Base-by-base conservation (phyloP, 176 grass and related monocot genomes). In the Oryza officinalis region DNA sequence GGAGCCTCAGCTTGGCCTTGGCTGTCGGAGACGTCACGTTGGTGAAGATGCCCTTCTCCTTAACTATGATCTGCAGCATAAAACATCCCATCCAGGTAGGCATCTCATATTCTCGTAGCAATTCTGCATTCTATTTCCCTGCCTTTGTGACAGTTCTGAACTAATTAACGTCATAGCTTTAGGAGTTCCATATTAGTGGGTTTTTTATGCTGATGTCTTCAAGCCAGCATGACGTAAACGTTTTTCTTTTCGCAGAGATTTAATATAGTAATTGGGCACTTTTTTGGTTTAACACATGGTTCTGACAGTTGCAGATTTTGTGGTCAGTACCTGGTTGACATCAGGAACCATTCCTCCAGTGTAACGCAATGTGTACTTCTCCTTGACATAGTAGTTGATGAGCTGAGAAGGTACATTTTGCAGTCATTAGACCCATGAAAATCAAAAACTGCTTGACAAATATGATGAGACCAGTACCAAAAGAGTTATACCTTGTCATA, bases 311-410 rank as follows among this genome's bases (percentile, higher is more conserved):
- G 33, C 33, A 35, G 33, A 35, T 35, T 35, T 35, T 35, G 33
- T 35, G 33, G 33, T 35, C 5, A 35, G 33, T 35, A 26, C 97
- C 93, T 96, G 97, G 90, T 99, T 99, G 71, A 99, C 97, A 67
- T 99, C 97, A 65, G 97, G 97, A 69, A 99, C 97, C 97, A 99
- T 99, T 76, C 93, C 97, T 96, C 97, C 97, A 1, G 93, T 99
- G 89, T 96, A 99, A 40, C 97, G 97, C 83, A 99, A 76, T 18
- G 97, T 99, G 86, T 99, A 96, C 85, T 99, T 99, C 75, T 99
- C 91, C 78, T 84, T 99, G 8, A 99, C 89, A 57, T 99, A 96
- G 86, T 96, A 96, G 84, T 94, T 88, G 84, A 99, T 94, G 72
- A 99, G 83, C 97, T 99, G 93, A 25, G 5, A 70, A 40, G 23